These are phyloP conservation scores for Eucalyptus victrix DNA, from an alignment of 345 rosid genomes.

Conservation along the genomic window DNA sequence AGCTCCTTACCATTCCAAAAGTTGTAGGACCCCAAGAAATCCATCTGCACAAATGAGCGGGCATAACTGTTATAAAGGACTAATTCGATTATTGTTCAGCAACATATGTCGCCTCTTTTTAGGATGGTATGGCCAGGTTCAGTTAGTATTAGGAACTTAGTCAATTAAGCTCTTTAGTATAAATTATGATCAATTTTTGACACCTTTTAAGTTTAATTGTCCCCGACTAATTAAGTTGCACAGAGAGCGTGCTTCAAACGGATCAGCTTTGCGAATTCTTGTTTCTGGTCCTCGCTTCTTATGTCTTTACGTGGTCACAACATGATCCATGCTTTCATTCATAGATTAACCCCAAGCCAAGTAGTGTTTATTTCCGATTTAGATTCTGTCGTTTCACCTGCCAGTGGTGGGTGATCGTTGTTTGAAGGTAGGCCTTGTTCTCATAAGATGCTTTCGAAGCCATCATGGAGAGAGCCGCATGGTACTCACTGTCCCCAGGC, in stretches of 20 bases:
- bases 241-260: not conserved
- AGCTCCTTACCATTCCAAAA: constrained; percentile 57
- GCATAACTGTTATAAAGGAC: too few species aligned
- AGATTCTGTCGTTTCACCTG: constrained; percentile 13
- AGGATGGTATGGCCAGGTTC: not conserved
- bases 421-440: constrained; percentile 33
- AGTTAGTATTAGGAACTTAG: not conserved
- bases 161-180: not conserved
- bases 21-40: constrained; percentile 34
- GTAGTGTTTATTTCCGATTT: too few species aligned
- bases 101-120: too few species aligned
- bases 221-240: not conserved
- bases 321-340: not conserved
- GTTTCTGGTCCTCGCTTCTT: not conserved
- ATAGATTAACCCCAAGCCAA: not conserved
- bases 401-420: constrained; percentile 34
- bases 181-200: not conserved
- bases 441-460: constrained; percentile 57
- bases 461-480: constrained; percentile 48
- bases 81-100: too few species aligned
- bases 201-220: not conserved
- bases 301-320: not conserved
- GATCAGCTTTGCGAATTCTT: not conserved
- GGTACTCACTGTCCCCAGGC: constrained; percentile 25
- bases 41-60: constrained; percentile 29